These are phyloP conservation scores for Ganoderma lucidum DNA, from an alignment of 1,284 basidiomycete species.

Conservation along the genomic window DNA sequence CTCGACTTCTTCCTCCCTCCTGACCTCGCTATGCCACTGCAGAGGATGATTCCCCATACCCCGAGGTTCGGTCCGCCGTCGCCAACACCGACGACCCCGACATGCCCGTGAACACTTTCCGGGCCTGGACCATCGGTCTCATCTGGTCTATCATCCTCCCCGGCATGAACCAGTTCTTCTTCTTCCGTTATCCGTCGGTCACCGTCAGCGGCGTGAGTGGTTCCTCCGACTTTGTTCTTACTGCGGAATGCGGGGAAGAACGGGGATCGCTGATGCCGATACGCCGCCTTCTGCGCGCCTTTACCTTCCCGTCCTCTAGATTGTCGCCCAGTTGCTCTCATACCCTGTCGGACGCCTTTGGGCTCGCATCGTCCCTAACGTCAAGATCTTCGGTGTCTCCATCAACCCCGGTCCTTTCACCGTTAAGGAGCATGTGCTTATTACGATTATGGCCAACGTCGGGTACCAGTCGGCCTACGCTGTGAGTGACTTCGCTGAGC, in stretches of 20 bases:
- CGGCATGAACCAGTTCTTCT: conserved; percentile 74
- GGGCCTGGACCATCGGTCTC: conserved; percentile 70
- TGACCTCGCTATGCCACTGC: neutral
- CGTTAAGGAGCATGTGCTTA: conserved; percentile 59
- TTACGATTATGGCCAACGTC: conserved; percentile 73
- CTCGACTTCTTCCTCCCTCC: neutral
- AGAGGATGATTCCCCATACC: conserved; percentile 72
- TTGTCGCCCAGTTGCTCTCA: conserved; percentile 68
- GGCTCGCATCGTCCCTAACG: conserved; percentile 59
- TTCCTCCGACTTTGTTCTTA: neutral
- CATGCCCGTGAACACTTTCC: conserved; percentile 68
- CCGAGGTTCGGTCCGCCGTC: conserved; percentile 83
- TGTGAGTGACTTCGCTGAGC: conserved; percentile 27
- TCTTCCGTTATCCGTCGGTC: conserved; percentile 72
- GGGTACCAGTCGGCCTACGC: conserved; percentile 50
- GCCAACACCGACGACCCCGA: conserved; percentile 74
- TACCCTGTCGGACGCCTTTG: conserved; percentile 68
- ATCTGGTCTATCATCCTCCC: conserved; percentile 67
- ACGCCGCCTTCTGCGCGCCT: neutral
- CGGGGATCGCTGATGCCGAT: neutral
- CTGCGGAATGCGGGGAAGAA: neutral
- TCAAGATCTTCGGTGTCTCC: conserved; percentile 63
- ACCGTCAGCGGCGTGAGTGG: conserved; percentile 40
- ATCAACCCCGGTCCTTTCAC: conserved; percentile 71
- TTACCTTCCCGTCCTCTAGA: conserved; percentile 36